A percentile compares a stretch with the other conserved stretches of the same genome.
These are phyloP conservation scores for Trichoderma sp. DNA, from an alignment of 2,329 filamentous ascomycete genomes.

Conservation along the genomic window DNA sequence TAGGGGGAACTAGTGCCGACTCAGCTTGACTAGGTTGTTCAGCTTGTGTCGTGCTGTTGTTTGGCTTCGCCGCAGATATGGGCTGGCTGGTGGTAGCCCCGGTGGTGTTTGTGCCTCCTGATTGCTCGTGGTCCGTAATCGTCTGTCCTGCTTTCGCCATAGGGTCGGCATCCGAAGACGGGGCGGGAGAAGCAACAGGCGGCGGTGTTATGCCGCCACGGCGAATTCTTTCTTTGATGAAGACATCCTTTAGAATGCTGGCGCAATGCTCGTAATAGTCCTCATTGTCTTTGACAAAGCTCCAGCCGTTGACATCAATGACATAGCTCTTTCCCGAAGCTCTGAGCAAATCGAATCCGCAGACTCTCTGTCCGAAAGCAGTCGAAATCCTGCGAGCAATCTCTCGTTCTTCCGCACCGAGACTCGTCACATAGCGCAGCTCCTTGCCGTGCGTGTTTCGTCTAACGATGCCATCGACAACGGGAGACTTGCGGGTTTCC, in stretches of 20 bases:
- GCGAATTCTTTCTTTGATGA: slow-evolving; percentile 73
- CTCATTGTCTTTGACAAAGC: slow-evolving; percentile 98
- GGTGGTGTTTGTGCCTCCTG: slow-evolving; percentile 23
- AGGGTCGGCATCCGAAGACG: slow-evolving; percentile 43
- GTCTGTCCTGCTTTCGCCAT: slow-evolving; percentile 33
- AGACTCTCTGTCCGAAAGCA: slow-evolving; percentile 91
- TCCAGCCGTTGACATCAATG: slow-evolving; percentile 99
- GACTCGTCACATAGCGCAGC: slow-evolving; percentile 85
- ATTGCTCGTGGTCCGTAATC: slow-evolving; percentile 41
- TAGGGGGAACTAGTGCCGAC: slow-evolving; percentile 25
- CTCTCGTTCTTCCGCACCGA: slow-evolving; percentile 74
- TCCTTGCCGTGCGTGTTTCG: slow-evolving; percentile 98
- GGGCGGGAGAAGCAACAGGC: slow-evolving; percentile 49
- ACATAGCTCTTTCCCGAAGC: slow-evolving; percentile 90
- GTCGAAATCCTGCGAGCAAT: slow-evolving; percentile 88
- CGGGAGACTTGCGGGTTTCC: slow-evolving; percentile 94
- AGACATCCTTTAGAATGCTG: slow-evolving; percentile 81
- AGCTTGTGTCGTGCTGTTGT: slow-evolving; percentile 20
- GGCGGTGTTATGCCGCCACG: slow-evolving; percentile 59
- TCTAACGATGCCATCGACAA: slow-evolving; percentile 92
- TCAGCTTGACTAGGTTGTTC: slow-evolving; percentile 31
- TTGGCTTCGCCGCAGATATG: slow-evolving; percentile 30
- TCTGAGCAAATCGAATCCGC: slow-evolving; percentile 89
- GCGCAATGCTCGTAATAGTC: slow-evolving; percentile 95
- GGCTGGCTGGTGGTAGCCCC: slow-evolving; percentile 15